A percentile compares a stretch with the other conserved stretches of the same genome.
Evolutionary conservation across 2,329 filamentous ascomycete species (phyloP).

Genomic region (Pseudogymnoascus sp.): DNA sequence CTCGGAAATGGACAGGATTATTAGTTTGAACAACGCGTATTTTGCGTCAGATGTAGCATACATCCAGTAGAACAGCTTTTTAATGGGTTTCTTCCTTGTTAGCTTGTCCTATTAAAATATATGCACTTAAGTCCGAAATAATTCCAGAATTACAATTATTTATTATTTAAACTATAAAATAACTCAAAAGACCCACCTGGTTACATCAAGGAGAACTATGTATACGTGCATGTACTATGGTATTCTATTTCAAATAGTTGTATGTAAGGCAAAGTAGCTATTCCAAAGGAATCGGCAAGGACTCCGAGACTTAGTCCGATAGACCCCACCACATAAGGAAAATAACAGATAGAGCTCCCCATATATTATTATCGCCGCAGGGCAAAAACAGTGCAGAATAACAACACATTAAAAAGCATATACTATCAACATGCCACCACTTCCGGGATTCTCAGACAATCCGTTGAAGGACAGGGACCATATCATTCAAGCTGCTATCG

Average conservation of each 20-base stretch:
- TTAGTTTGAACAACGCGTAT: constrained; percentile 19
- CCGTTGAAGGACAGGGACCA: constrained; percentile 10
- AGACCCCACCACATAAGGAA: background rate
- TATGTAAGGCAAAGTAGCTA: constrained; percentile 16
- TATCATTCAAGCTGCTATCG: constrained; percentile 3
- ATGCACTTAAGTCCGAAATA: background rate
- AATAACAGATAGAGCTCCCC: constrained; percentile 1
- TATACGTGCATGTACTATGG: background rate
- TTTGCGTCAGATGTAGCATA: constrained; percentile 9
- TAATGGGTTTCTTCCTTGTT: background rate
- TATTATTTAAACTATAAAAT: background rate
- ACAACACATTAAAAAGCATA: background rate
- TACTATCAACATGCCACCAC: constrained; percentile 16
- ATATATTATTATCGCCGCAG: background rate
- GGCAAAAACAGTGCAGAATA: background rate
- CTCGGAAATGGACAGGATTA: constrained; percentile 25
- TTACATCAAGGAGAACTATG: no score
- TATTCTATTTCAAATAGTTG: background rate
- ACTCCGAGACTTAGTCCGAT: background rate
- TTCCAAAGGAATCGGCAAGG: background rate
- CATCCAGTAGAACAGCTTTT: background rate
- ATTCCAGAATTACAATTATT: background rate
- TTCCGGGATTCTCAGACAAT: constrained; percentile 16
- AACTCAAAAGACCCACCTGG: background rate
- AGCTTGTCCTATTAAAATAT: background rate